Conservation (phyloP, 257 asterid species). For the Solanum chilense region DNA sequence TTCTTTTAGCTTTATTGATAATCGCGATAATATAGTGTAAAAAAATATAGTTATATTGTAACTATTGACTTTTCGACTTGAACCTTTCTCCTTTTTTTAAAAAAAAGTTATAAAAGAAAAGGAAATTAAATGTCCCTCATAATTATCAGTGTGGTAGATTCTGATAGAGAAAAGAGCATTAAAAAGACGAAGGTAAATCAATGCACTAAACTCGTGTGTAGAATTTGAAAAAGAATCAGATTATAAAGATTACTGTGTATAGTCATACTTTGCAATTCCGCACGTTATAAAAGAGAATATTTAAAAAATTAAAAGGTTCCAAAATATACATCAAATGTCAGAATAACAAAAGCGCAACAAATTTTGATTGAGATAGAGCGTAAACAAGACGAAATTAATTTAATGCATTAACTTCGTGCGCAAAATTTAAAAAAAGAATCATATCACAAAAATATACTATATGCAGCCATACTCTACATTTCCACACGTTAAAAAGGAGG, state of each 20-base stretch:
- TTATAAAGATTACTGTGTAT: too few species aligned
- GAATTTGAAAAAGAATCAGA: not conserved
- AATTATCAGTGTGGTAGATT: not conserved
- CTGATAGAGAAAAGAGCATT: not conserved
- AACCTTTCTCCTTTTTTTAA: not conserved
- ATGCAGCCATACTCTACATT: too few species aligned
- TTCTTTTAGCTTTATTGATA: not conserved
- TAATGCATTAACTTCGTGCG: not conserved
- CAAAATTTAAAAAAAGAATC: not conserved
- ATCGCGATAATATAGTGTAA: not conserved
- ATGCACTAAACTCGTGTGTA: not conserved
- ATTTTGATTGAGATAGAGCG: not conserved
- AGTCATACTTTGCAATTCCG: not conserved
- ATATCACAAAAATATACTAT: too few species aligned
- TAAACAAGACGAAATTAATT: fast-evolving
- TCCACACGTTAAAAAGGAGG: not conserved
- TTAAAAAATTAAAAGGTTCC: not conserved
- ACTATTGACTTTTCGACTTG: not conserved
- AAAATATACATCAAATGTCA: not conserved
- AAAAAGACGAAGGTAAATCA: too few species aligned
- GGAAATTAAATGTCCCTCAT: not conserved
- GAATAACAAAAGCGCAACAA: not conserved
- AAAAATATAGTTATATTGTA: not conserved
- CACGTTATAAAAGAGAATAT: too few species aligned
- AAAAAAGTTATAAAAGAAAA: too few species aligned